Evolutionary conservation across 73 alveolate species (phyloP).

Genomic region (Paraurostyla sp.): DNA sequence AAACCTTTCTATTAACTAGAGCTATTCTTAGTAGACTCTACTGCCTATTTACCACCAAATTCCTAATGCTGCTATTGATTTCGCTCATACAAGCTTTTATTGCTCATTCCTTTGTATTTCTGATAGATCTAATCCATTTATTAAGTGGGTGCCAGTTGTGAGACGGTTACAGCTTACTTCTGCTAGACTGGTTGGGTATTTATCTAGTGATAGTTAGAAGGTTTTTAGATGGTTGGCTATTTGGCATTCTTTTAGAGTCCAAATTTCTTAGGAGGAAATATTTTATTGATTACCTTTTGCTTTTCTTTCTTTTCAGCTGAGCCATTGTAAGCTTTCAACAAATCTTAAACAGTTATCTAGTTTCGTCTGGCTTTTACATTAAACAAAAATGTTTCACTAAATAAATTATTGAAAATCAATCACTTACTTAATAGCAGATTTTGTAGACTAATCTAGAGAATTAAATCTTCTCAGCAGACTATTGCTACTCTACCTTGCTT

Average conservation of each 20-base stretch:
- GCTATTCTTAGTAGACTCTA: not conserved
- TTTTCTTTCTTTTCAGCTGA: constrained; percentile 35
- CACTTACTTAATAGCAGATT: constrained; percentile 47
- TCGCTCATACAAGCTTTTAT: not conserved
- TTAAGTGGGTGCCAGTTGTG: not conserved
- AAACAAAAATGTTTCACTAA: constrained; percentile 45
- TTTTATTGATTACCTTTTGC: constrained; percentile 40
- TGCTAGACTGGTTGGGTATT: not conserved
- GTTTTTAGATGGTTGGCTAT: not conserved
- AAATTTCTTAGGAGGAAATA: constrained; percentile 60
- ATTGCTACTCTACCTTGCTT: constrained; percentile 21
- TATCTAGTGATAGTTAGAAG: no score
- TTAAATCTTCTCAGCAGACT: constrained; percentile 26
- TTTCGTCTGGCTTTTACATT: constrained; percentile 43
- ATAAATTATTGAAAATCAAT: not conserved
- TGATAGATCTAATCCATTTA: constrained; percentile 26
- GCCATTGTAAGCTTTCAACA: not conserved
- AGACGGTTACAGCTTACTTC: not conserved
- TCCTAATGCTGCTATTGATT: not conserved
- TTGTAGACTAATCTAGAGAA: constrained; percentile 10
- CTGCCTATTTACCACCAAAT: not conserved
- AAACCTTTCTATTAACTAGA: not conserved
- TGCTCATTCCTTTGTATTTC: constrained; percentile 11
- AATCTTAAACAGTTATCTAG: not conserved
- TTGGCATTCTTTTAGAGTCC: not conserved